These are phyloP conservation scores for Monosporascus sp. DNA, from an alignment of 2,329 filamentous ascomycete species.

Conservation along the genomic window DNA sequence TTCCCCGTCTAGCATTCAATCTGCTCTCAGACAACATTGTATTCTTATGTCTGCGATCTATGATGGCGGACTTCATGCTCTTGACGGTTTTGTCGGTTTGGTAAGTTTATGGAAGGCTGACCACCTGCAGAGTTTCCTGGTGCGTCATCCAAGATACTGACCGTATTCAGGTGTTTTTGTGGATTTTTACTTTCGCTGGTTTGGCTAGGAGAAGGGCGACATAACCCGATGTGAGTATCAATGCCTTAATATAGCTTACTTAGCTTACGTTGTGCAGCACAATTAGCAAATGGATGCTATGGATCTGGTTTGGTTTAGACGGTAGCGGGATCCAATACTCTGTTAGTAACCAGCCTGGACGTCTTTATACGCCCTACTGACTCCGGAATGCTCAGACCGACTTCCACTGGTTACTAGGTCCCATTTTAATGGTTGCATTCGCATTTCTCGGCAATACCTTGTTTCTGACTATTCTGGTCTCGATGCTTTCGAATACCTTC, in stretches of 20 bases:
- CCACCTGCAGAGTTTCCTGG: neutral
- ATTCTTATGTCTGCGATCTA: conserved; percentile 73
- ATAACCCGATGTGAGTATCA: conserved; percentile 48
- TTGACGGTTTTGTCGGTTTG: conserved; percentile 70
- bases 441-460: conserved; percentile 82
- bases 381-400: conserved; percentile 40
- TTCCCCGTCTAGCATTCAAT: conserved; percentile 77
- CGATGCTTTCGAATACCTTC: conserved; percentile 81
- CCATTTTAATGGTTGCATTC: conserved; percentile 74
- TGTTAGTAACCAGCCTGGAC: conserved; percentile 26
- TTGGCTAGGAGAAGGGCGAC: conserved; percentile 66
- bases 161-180: conserved; percentile 56
- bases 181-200: conserved; percentile 75
- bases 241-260: neutral
- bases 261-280: conserved; percentile 37
- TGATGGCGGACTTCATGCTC: conserved; percentile 82
- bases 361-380: conserved; percentile 9
- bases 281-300: conserved; percentile 87
- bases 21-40: conserved; percentile 78
- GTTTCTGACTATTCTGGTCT: conserved; percentile 84
- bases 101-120: conserved; percentile 26
- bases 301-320: conserved; percentile 87
- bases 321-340: conserved; percentile 58
- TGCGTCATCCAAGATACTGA: conserved; percentile 6
- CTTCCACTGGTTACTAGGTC: conserved; percentile 76